Evolutionary conservation across 768 basidiomycete genomes (phyloP).

Genomic region (Floccularia luteovirens): DNA sequence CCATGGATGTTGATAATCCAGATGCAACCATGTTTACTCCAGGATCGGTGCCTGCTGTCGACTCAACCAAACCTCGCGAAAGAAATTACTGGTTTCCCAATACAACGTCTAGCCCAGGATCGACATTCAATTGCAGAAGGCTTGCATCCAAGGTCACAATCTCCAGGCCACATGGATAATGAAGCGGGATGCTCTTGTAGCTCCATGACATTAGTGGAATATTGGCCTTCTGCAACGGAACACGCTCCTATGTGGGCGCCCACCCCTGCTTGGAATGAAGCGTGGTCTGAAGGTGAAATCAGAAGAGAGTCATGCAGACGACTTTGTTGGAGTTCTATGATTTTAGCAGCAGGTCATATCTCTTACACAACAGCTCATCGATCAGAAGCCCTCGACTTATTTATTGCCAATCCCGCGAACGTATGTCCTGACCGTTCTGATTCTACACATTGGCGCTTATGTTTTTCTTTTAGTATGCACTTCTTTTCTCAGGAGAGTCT

Average conservation of each 20-base stretch:
- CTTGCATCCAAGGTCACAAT: slow-evolving; percentile 1
- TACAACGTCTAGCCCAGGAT: not conserved
- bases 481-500: slow-evolving; percentile 75
- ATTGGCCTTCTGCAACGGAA: slow-evolving; percentile 42
- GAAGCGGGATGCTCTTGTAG: slow-evolving; percentile 36
- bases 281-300: slow-evolving; percentile 57
- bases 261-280: slow-evolving; percentile 56
- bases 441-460: slow-evolving; percentile 2
- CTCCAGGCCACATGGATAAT: slow-evolving; percentile 6
- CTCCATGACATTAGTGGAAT: slow-evolving; percentile 40
- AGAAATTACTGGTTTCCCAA: slow-evolving; percentile 11
- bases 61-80: slow-evolving; percentile 7
- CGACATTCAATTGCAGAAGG: not conserved
- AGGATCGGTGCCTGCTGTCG: slow-evolving; percentile 41
- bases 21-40: slow-evolving; percentile 39
- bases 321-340: slow-evolving; percentile 66
- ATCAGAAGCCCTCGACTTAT: slow-evolving; percentile 35
- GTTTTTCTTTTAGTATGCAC: slow-evolving; percentile 39
- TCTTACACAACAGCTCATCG: slow-evolving; percentile 45
- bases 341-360: slow-evolving; percentile 56
- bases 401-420: slow-evolving; percentile 58
- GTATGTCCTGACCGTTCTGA: slow-evolving; percentile 27
- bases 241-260: slow-evolving; percentile 56
- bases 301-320: slow-evolving; percentile 66
- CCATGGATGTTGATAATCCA: slow-evolving; percentile 52